A percentile compares a stretch with the other conserved stretches of the same genome.
phyloP scores from a whole-genome alignment of 352 stramenopile genomes.

The Phytophthora hybrid region DNA sequence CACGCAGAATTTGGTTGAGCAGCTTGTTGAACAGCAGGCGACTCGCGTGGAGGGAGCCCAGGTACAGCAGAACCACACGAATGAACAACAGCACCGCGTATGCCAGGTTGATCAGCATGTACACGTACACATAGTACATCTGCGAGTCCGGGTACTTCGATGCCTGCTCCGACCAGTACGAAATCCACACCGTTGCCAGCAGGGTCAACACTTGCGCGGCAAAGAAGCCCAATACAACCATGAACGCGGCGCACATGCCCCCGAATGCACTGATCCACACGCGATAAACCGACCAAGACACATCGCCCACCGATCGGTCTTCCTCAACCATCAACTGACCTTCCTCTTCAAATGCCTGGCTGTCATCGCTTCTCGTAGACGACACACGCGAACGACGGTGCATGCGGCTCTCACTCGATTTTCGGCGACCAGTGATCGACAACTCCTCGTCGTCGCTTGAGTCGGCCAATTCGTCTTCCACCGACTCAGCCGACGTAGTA shows the following conservation, averaged over 20 bases:
- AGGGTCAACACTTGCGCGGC: slow-evolving; percentile 60
- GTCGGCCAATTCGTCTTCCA: slow-evolving; percentile 31
- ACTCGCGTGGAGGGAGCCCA: slow-evolving; percentile 67
- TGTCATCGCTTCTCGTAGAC: slow-evolving; percentile 65
- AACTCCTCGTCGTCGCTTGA: slow-evolving; percentile 50
- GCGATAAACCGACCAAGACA: slow-evolving; percentile 70
- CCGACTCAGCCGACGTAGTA: slow-evolving; percentile 19
- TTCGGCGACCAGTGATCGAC: slow-evolving; percentile 25
- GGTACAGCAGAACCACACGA: slow-evolving; percentile 66
- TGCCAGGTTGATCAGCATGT: slow-evolving; percentile 74
- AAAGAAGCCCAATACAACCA: slow-evolving; percentile 67
- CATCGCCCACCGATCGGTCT: slow-evolving; percentile 76
- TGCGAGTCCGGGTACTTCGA: slow-evolving; percentile 59
- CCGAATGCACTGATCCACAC: slow-evolving; percentile 78
- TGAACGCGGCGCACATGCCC: slow-evolving; percentile 51
- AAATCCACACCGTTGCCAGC: slow-evolving; percentile 91
- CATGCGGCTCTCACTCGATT: slow-evolving; percentile 39
- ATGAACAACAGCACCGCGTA: slow-evolving; percentile 72
- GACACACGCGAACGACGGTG: slow-evolving; percentile 59
- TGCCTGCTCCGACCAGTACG: slow-evolving; percentile 92
- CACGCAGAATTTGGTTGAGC: slow-evolving; percentile 61
- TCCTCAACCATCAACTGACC: slow-evolving; percentile 74
- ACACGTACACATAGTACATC: slow-evolving; percentile 88
- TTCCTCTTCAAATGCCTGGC: slow-evolving; percentile 42
- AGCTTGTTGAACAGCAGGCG: slow-evolving; percentile 70